Evolutionary conservation across 495 filamentous ascomycete species (phyloP).

Genomic region (Durotheca rogersii): DNA sequence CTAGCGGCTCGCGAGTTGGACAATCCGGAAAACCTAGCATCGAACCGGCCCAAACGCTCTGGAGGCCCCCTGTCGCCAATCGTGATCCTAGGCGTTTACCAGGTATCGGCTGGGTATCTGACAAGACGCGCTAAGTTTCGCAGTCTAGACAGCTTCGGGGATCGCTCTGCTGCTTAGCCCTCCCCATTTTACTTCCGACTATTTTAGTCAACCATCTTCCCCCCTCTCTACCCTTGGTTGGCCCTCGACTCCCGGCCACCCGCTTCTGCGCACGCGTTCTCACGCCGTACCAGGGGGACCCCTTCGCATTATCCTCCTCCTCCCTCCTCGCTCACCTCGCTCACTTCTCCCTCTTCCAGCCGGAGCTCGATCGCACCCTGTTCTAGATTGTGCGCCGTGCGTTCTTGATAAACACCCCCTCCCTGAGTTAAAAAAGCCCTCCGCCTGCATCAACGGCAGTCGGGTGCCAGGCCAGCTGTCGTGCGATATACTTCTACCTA

Average conservation of each 20-base stretch:
- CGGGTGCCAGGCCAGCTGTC: constrained; percentile 26
- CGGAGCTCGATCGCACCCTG: constrained; percentile 27
- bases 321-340: too few species aligned
- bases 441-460: constrained; percentile 12
- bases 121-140: constrained; percentile 29
- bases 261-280: constrained; percentile 23
- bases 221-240: constrained; percentile 18
- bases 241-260: constrained; percentile 17
- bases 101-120: too few species aligned
- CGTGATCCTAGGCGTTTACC: too few species aligned
- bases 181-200: constrained; percentile 30
- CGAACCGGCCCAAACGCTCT: constrained; percentile 25
- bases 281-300: constrained; percentile 16
- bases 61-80: constrained; percentile 27
- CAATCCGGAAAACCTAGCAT: constrained; percentile 30
- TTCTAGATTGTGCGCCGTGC: constrained; percentile 23
- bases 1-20: constrained; percentile 30
- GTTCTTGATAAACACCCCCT: constrained; percentile 14
- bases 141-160: constrained; percentile 30
- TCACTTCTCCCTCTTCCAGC: too few species aligned
- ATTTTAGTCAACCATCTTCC: constrained; percentile 29
- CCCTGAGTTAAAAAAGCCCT: constrained; percentile 5
- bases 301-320: too few species aligned
- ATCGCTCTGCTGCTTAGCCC: constrained; percentile 23
- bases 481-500: constrained; percentile 16